Conservation (phyloP, 345 rosid species). For the sweet orange (Citrus sinensis) region DVS_A1.0 CM039162.1:8576001-8576500, state of each 20-base stretch:
- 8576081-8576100: no score
- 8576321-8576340: neutral
- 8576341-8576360: conserved; percentile 12
- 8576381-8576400: conserved; percentile 4
- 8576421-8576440: neutral
- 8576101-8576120: no score
- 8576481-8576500: no score
- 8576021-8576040: no score
- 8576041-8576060: no score
- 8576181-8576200: no score
- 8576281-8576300: neutral
- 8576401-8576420: neutral
- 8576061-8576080: no score
- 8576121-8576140: no score
- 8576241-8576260: conserved; percentile 4
- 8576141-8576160: no score
- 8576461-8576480: no score
- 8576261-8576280: neutral
- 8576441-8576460: neutral
- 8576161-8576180: no score
- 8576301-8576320: neutral
- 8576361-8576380: neutral
- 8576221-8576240: conserved; percentile 1
- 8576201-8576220: neutral
- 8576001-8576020: no score